Base-by-base conservation (phyloP, 1,284 basidiomycete genomes). In the Irpex sp. region DNA sequence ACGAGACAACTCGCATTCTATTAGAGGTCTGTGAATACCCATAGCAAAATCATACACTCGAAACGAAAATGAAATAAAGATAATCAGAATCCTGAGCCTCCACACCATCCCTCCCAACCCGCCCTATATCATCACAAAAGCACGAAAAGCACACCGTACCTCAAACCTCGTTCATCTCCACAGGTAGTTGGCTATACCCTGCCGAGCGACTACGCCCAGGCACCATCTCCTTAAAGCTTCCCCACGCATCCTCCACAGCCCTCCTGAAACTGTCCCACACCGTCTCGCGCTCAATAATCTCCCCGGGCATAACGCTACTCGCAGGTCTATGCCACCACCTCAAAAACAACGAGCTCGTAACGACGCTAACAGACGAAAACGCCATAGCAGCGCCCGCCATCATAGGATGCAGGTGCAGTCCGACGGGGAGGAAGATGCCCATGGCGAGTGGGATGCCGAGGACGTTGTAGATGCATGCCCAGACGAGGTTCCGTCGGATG, bases 301-400 rank as follows among this genome's bases (percentile, higher is more conserved):
- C 86, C 3, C 79, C 88, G 3, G 86, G 86, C 83, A 93, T 83
- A 53, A 94, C 66, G 66, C 90, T 92, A 39, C 79, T 81, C 67
- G 69, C 71, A 0, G 94, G 94, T 57, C 94, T 80, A 63, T 78
- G 82, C 94, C 94, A 96, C 88, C 91, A 90, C 72, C 86, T 91
- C 67, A 99, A 81, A 57, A 91, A 88, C 71, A 99, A 78, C 62
- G 93, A 95, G 67, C 93, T 95, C 17, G 85, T 86, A 7, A 99
- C 97, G 58, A 99, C 97, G 68, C 94, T 96, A 53, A 99, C 97
- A 68, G 92, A 95, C 57, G 93, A 96, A 75, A 94, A 96, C 17
- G 97, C 97, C 97, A 99, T 99, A 21, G 97, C 96, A 0, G 90
- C 93, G 8, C 94, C 97, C 0, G 97, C 96, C 80, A 96, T 89